Base-by-base conservation (phyloP, 495 filamentous ascomycete genomes). In the Xylaria sp. region DNA sequence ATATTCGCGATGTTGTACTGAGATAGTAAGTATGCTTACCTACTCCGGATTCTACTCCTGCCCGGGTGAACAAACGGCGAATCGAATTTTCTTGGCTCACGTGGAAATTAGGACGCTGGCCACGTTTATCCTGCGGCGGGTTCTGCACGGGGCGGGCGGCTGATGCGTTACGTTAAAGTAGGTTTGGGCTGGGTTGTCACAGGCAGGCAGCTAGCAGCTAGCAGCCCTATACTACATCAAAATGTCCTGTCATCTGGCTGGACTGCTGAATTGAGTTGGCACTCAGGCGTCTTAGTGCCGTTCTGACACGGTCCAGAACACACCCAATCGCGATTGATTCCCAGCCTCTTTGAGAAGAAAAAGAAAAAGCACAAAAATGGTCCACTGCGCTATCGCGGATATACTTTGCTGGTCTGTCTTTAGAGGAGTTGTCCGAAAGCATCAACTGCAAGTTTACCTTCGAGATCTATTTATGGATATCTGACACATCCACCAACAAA, bases 71-170 rank as follows among this genome's bases (percentile, higher is more conserved):
- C 15, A 50, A n/a, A 33, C 26, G 33, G 12, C 15, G 12, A 8
- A 33, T 35, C 24, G 15, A 4, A 37, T 35, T 43, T 9, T 17
- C 61, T 59, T 58, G 12, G 61, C 69, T 71, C 69, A 71, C 69
- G 61, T 71, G 69, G 69, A 29, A 37, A 66, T 48, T 46, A 55
- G 19, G 50, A 57, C 31, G 61, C 50, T 59, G 69, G 58, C 69
- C 61, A 71, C 61, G 69, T 65, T 66, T 46, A 14, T 48, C 44
- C 11, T 35, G 57, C 53, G 24, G 17, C 24, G 5, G 31, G 50
- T 68, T 68, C 50, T 48, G 40, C 66, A 15, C 52, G 12, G 12
- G 46, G 66, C 53, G 52, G 59, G 53, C 46, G 24, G 58, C 59
- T 44, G 48, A 70, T 52, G 68, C 68, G 33, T 41, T 55, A 19